Evolutionary conservation across 1,284 basidiomycete species (phyloP).

Genomic region (Malassezia nana): DNA sequence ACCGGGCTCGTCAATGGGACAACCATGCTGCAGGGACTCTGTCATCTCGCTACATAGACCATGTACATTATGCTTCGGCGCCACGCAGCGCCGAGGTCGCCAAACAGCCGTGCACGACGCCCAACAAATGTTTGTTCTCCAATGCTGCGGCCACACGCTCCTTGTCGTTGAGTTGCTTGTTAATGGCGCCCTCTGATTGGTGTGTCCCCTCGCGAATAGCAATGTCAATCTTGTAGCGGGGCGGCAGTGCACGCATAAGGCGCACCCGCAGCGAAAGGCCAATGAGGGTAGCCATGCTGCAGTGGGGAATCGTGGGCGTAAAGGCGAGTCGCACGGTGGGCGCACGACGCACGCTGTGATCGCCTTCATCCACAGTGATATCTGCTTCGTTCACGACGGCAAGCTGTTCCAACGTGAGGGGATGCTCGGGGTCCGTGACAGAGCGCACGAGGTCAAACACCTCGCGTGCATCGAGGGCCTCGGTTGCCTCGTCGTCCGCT

Average conservation of each 20-base stretch:
- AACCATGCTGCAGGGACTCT: conserved; percentile 20
- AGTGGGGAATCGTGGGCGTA: conserved; percentile 95
- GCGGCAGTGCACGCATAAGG: conserved; percentile 76
- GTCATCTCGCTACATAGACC: background rate
- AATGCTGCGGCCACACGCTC: conserved; percentile 93
- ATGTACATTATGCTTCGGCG: background rate
- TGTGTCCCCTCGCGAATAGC: conserved; percentile 86
- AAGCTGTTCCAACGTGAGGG: conserved; percentile 85
- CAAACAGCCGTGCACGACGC: conserved; percentile 80
- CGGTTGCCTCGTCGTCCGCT: conserved; percentile 50
- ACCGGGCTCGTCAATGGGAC: conserved; percentile 37
- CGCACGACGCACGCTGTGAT: conserved; percentile 18
- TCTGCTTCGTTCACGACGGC: conserved; percentile 86
- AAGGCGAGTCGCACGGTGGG: conserved; percentile 55
- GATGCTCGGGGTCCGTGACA: conserved; percentile 94
- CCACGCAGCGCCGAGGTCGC: conserved; percentile 53
- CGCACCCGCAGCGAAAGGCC: conserved; percentile 87
- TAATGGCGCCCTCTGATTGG: conserved; percentile 86
- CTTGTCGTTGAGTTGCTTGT: conserved; percentile 98
- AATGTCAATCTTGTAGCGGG: conserved; percentile 89
- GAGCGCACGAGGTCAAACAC: conserved; percentile 66
- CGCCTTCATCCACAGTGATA: conserved; percentile 57
- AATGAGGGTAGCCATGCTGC: conserved; percentile 93
- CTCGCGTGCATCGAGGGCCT: conserved; percentile 38
- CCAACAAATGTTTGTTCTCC: conserved; percentile 76